phyloP scores from a whole-genome alignment of 2,329 filamentous ascomycete genomes.

The Fusarium burgessii region DNA sequence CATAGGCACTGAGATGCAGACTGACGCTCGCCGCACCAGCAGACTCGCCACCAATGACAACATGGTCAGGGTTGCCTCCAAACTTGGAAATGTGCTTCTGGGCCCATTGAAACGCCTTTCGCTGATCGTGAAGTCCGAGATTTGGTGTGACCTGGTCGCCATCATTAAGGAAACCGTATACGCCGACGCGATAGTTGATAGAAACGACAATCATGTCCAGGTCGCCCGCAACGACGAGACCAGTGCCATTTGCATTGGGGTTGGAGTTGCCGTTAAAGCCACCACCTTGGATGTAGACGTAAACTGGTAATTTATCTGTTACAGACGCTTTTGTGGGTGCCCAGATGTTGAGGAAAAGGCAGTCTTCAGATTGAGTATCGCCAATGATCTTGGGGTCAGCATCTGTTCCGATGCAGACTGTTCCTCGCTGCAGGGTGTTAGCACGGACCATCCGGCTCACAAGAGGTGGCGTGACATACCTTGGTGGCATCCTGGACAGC shows the following conservation, averaged over 20 bases:
- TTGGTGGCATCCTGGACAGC: slow-evolving; percentile 65
- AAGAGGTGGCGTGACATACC: slow-evolving; percentile 51
- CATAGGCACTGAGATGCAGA: slow-evolving; percentile 70
- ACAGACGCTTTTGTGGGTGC: slow-evolving; percentile 66
- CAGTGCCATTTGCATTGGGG: slow-evolving; percentile 69
- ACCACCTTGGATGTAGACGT: slow-evolving; percentile 69
- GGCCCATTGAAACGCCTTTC: slow-evolving; percentile 77
- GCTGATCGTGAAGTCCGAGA: slow-evolving; percentile 77
- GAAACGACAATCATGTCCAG: slow-evolving; percentile 75
- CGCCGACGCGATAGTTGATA: slow-evolving; percentile 81
- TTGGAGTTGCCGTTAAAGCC: slow-evolving; percentile 66
- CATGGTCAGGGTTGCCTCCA: slow-evolving; percentile 75
- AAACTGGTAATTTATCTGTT: slow-evolving; percentile 71
- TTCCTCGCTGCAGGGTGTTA: slow-evolving; percentile 38
- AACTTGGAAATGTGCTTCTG: slow-evolving; percentile 74
- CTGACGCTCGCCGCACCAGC: slow-evolving; percentile 76
- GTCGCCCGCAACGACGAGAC: slow-evolving; percentile 68
- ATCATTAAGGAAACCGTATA: slow-evolving; percentile 77
- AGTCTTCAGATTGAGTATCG: slow-evolving; percentile 67
- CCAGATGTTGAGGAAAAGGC: slow-evolving; percentile 75
- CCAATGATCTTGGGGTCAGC: slow-evolving; percentile 32
- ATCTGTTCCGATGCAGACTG: slow-evolving; percentile 50
- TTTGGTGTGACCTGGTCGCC: slow-evolving; percentile 70
- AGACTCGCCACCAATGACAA: slow-evolving; percentile 75
- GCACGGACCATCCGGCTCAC: neutral